Evolutionary conservation across 2,329 filamentous ascomycete genomes (phyloP).

Genomic region (Coleophoma cylindrospora): DNA sequence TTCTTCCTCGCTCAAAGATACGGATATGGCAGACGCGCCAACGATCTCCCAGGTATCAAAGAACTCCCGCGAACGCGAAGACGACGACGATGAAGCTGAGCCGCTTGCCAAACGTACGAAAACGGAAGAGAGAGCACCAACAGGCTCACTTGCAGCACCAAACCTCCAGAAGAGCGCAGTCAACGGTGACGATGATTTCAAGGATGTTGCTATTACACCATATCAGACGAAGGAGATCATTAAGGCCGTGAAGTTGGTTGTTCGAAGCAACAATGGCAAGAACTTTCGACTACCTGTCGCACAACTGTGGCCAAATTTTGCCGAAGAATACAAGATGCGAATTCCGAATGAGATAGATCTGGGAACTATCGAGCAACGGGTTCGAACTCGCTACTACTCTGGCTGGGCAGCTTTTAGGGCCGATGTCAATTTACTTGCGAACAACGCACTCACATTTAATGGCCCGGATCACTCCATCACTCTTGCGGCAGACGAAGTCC

Average conservation of each 20-base stretch:
- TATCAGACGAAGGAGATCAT: conserved; percentile 58
- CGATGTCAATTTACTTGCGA: conserved; percentile 73
- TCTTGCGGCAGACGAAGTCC: conserved; percentile 45
- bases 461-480: conserved; percentile 72
- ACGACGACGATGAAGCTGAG: conserved; percentile 58
- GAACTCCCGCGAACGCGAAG: conserved; percentile 70
- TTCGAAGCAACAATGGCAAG: conserved; percentile 77
- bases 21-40: conserved; percentile 27
- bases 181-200: conserved; percentile 14
- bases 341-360: conserved; percentile 82
- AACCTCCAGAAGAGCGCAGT: conserved; percentile 15
- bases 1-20: conserved; percentile 11
- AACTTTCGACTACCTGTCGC: conserved; percentile 77
- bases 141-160: conserved; percentile 15
- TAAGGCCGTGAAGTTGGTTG: conserved; percentile 66
- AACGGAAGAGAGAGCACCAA: conserved; percentile 46
- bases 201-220: conserved; percentile 39
- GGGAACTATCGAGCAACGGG: conserved; percentile 71
- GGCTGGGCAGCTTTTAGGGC: conserved; percentile 67
- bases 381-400: conserved; percentile 63
- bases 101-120: conserved; percentile 78
- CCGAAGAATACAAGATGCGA: conserved; percentile 64
- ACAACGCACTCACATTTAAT: conserved; percentile 81
- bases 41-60: conserved; percentile 40
- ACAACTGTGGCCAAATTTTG: conserved; percentile 68